Percentiles rank a stretch among this genome's conserved stretches.
phyloP scores from a whole-genome alignment of 2,329 filamentous ascomycete genomes.

The Cercospora nicotianae region DNA sequence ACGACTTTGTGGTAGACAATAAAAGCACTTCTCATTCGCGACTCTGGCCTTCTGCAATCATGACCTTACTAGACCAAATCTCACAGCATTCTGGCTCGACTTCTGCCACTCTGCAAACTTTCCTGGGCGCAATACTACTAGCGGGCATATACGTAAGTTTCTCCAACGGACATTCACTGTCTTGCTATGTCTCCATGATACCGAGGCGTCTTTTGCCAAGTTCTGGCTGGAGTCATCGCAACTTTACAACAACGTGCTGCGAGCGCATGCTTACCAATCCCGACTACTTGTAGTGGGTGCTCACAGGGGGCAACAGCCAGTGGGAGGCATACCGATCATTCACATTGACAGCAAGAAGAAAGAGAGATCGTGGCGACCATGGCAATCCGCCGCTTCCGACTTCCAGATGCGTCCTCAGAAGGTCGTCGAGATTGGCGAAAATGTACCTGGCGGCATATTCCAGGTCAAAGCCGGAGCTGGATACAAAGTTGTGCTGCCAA shows the following conservation, averaged over 20 bases:
- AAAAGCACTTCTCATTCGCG: not conserved
- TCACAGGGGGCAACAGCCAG: not conserved
- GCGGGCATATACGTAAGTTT: not conserved
- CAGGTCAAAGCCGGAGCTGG: slow-evolving; percentile 23
- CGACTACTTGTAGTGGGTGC: not conserved
- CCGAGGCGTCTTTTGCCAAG: not conserved
- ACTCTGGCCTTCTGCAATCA: not conserved
- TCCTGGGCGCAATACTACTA: not conserved
- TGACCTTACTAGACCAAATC: not conserved
- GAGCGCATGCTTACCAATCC: not conserved
- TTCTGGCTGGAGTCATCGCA: not conserved
- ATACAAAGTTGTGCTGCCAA: slow-evolving; percentile 24
- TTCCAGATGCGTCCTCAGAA: not conserved
- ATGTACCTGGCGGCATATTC: slow-evolving; percentile 7
- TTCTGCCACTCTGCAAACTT: not conserved
- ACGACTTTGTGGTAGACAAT: not conserved
- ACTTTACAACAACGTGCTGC: not conserved
- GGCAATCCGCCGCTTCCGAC: not conserved
- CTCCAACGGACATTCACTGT: not conserved
- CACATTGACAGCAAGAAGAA: not conserved
- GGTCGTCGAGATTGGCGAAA: not conserved
- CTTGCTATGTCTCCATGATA: not conserved
- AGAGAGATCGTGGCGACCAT: not conserved
- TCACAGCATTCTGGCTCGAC: not conserved
- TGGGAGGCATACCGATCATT: not conserved